These are phyloP conservation scores for Taphrina flavorubra DNA, from an alignment of 1,139 yeast species.

Conservation along the genomic window DNA sequence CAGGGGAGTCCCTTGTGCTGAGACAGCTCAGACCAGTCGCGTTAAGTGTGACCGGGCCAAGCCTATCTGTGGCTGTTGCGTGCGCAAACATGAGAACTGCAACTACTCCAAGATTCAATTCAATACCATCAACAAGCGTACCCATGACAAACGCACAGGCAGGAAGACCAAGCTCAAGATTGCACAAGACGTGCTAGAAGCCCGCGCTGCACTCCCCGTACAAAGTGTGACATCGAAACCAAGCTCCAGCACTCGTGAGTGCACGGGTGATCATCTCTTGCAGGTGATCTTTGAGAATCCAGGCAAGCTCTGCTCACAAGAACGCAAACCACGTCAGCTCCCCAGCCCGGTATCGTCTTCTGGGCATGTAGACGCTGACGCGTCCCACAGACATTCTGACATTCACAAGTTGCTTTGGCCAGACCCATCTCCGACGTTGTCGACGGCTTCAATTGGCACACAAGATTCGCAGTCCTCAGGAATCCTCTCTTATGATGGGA, in stretches of 20 bases:
- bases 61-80: constrained; percentile 34
- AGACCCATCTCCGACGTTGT: background rate
- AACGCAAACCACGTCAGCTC: background rate
- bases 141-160: constrained; percentile 36
- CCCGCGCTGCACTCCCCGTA: background rate
- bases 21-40: constrained; percentile 10
- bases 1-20: background rate
- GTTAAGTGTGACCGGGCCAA: constrained; percentile 33
- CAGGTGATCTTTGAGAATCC: constrained; percentile 16
- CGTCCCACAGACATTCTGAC: background rate
- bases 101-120: constrained; percentile 33
- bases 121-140: constrained; percentile 32
- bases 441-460: background rate
- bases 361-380: background rate
- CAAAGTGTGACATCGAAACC: background rate
- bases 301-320: constrained; percentile 2
- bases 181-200: constrained; percentile 1
- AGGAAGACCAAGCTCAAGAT: constrained; percentile 21
- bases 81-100: constrained; percentile 18
- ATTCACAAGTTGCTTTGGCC: constrained; percentile 14
- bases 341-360: background rate
- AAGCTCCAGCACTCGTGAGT: background rate
- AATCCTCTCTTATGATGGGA: background rate
- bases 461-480: background rate
- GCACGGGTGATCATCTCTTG: background rate